Base-by-base conservation (phyloP, 768 basidiomycete species). In the Erythrobasidium yunnanense region DNA sequence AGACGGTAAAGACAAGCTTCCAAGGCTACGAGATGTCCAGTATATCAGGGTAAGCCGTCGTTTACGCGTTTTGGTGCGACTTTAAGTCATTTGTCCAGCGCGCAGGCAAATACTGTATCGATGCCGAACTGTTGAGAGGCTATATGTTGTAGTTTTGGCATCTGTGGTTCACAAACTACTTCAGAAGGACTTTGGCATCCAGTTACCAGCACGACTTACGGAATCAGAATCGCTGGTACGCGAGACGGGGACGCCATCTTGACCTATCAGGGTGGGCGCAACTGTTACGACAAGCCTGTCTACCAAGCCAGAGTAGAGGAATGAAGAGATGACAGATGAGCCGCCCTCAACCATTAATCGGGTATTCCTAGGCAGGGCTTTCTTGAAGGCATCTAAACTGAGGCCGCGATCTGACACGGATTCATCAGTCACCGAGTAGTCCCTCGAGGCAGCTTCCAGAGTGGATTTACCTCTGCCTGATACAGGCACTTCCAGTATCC, bases 331-430 rank as follows among this genome's bases (percentile, higher is more conserved):
- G 69, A 99, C 80, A 7, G 78, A 77, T 7, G 89, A 87, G 17
- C 95, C 95, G 56, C 95, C 95, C 78, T 99, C 95, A 4, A 96
- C 87, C 93, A 99, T 99, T 60, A 96, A 78, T 17, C 56, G 42
- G 18, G 38, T 42, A 11, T n/a, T n/a, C n/a, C n/a, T n/a, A 11
- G 38, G 38, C 38, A 42, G 38, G 38, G 38, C 38, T 11, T 42
- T 42, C 38, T 11, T n/a, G 38, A 42, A n/a, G 11, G 38, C 38
- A 11, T 42, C 38, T n/a, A 42, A 11, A n/a, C 38, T 42, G 11
- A 42, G 11, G 11, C 38, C n/a, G 38, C 38, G 11, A 42, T 42
- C 38, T n/a, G 38, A 11, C 11, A n/a, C 38, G 11, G 38, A 42
- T 42, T 11, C n/a, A 11, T n/a, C n/a, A n/a, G n/a, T n/a, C n/a